Evolutionary conservation across 208 protist species (phyloP).

Genomic region (Acanthamoeba divionensis): DNA sequence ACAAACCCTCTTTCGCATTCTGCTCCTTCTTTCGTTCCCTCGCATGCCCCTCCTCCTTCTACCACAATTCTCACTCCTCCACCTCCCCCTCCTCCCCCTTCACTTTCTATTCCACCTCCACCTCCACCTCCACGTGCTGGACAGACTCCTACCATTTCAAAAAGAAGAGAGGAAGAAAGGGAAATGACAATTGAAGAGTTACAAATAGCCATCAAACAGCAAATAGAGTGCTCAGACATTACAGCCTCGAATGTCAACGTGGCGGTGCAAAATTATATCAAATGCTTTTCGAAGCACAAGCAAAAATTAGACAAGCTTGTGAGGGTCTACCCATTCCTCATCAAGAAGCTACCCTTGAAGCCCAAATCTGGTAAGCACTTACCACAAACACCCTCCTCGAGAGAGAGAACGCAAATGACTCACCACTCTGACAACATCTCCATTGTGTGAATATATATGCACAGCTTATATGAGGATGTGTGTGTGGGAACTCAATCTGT

Average conservation of each 20-base stretch:
- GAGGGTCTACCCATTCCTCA: slow-evolving; percentile 28
- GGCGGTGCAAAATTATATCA: background rate
- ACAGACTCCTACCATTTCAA: background rate
- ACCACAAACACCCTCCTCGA: background rate
- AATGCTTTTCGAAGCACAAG: slow-evolving; percentile 11
- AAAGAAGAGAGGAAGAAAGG: background rate
- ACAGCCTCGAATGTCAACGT: background rate
- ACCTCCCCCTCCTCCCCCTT: background rate
- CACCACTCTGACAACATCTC: too few species aligned
- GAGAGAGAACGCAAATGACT: background rate
- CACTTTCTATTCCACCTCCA: background rate
- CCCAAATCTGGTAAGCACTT: slow-evolving; percentile 17
- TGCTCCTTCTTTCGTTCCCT: background rate
- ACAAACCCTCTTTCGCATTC: background rate
- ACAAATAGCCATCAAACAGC: background rate
- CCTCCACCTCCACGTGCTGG: too few species aligned
- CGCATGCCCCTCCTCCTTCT: background rate
- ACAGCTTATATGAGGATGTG: slow-evolving; percentile 8
- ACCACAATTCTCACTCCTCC: background rate
- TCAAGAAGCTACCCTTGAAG: slow-evolving; percentile 49
- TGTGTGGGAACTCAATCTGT: slow-evolving; percentile 25
- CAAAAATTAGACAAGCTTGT: background rate
- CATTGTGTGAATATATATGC: background rate
- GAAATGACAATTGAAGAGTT: background rate
- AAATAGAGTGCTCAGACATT: background rate